A percentile compares a stretch with the other conserved stretches of the same genome.
phyloP scores from a whole-genome alignment of 2,329 filamentous ascomycete species.

The Annulohypoxylon truncatum region DNA sequence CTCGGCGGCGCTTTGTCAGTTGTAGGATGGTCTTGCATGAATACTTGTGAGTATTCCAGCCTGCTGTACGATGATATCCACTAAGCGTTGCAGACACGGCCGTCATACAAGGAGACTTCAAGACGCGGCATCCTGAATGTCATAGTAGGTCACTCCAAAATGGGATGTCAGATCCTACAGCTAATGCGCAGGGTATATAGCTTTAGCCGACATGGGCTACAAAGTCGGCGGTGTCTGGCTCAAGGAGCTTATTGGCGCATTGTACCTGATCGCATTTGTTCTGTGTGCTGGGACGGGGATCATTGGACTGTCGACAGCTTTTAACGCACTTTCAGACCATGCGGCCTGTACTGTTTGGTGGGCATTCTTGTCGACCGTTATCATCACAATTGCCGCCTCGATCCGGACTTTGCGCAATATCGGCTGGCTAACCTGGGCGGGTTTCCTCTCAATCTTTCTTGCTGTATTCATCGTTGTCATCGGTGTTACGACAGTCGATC shows the following conservation, averaged over 20 bases:
- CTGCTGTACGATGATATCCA: not conserved
- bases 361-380: slow-evolving; percentile 62
- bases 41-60: slow-evolving; percentile 39
- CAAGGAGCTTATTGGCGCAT: slow-evolving; percentile 63
- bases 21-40: slow-evolving; percentile 44
- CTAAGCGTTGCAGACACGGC: slow-evolving; percentile 26
- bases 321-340: slow-evolving; percentile 70
- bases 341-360: slow-evolving; percentile 70
- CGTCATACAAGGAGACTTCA: slow-evolving; percentile 43
- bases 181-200: slow-evolving; percentile 12
- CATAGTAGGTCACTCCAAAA: slow-evolving; percentile 27
- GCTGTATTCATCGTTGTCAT: slow-evolving; percentile 70
- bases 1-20: slow-evolving; percentile 44
- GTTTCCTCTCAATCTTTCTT: slow-evolving; percentile 67
- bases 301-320: slow-evolving; percentile 66
- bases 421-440: slow-evolving; percentile 71
- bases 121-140: slow-evolving; percentile 41
- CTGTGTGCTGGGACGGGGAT: slow-evolving; percentile 68
- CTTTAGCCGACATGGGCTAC: slow-evolving; percentile 43
- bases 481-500: slow-evolving; percentile 66
- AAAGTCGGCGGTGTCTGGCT: slow-evolving; percentile 64
- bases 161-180: not conserved
- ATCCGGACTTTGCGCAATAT: slow-evolving; percentile 69
- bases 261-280: slow-evolving; percentile 69
- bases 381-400: slow-evolving; percentile 60